Evolutionary conservation across 1,284 basidiomycete species (phyloP).

Genomic region (Heterobasidion occidentale): DNA sequence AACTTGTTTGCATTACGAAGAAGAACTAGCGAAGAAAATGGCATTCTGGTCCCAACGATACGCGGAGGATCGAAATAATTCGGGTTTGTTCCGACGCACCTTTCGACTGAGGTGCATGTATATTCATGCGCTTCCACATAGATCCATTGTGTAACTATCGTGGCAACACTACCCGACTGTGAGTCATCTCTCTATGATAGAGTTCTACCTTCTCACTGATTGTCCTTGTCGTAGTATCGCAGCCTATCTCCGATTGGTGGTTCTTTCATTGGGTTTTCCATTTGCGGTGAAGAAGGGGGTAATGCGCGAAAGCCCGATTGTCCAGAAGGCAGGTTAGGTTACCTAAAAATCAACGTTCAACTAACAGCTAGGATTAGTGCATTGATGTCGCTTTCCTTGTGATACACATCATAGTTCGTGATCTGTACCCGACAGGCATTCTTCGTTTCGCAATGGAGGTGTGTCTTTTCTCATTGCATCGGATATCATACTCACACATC

Average conservation of each 20-base stretch:
- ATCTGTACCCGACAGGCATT: slow-evolving; percentile 36
- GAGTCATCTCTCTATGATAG: slow-evolving; percentile 10
- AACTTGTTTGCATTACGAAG: slow-evolving; percentile 26
- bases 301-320: slow-evolving; percentile 31
- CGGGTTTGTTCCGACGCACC: slow-evolving; percentile 22
- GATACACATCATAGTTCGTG: slow-evolving; percentile 39
- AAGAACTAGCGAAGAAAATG: slow-evolving; percentile 25
- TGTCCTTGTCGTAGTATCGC: slow-evolving; percentile 29
- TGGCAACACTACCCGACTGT: slow-evolving; percentile 39
- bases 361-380: slow-evolving; percentile 20
- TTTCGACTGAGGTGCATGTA: background rate
- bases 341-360: background rate
- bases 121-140: slow-evolving; percentile 15
- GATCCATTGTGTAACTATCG: slow-evolving; percentile 38
- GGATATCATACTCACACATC: slow-evolving; percentile 15
- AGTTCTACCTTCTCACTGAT: background rate
- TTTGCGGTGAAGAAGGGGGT: slow-evolving; percentile 30
- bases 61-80: slow-evolving; percentile 26
- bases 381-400: slow-evolving; percentile 39
- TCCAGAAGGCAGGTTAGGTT: slow-evolving; percentile 18
- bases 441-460: slow-evolving; percentile 45
- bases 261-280: slow-evolving; percentile 45
- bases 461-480: slow-evolving; percentile 16
- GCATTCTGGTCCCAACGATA: slow-evolving; percentile 31
- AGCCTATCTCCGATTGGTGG: slow-evolving; percentile 42